phyloP scores from a whole-genome alignment of 176 grass and related monocot genomes.

The Ananas comosus region DNA sequence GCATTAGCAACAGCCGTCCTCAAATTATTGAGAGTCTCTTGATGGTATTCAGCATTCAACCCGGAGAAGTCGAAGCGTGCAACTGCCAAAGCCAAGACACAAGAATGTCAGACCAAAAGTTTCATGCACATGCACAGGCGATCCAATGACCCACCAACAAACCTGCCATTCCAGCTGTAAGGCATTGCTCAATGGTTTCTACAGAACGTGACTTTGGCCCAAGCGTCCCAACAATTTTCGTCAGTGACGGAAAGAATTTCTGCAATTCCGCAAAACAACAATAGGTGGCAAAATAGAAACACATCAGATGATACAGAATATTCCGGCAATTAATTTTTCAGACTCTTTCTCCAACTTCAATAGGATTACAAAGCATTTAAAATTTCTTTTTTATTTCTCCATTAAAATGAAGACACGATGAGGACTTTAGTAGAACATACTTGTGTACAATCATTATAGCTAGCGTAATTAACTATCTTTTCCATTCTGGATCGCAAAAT shows the following conservation, averaged over 20 bases:
- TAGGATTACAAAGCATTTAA: too few relatives aligned
- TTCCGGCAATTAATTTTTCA: background rate
- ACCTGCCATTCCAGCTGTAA: constrained; percentile 96
- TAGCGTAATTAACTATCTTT: too few relatives aligned
- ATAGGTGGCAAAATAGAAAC: background rate
- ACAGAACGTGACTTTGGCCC: constrained; percentile 72
- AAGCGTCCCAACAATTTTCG: constrained; percentile 90
- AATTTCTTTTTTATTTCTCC: too few relatives aligned
- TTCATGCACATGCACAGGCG: background rate
- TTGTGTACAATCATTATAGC: too few relatives aligned
- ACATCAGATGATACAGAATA: background rate
- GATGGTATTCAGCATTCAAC: constrained; percentile 74
- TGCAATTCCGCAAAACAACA: constrained; percentile 16
- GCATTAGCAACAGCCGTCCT: constrained; percentile 71
- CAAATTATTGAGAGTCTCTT: constrained; percentile 81
- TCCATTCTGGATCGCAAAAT: background rate
- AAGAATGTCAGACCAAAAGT: background rate
- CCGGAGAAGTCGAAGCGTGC: constrained; percentile 93
- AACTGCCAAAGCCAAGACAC: constrained; percentile 43
- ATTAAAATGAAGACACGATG: too few relatives aligned
- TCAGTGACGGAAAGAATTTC: constrained; percentile 86
- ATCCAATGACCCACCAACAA: background rate
- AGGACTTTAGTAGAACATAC: too few relatives aligned
- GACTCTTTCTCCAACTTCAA: background rate
- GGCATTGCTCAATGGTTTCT: constrained; percentile 73